Base-by-base conservation (phyloP, 345 rosid species). In the Streptanthus diversifolius region DNA sequence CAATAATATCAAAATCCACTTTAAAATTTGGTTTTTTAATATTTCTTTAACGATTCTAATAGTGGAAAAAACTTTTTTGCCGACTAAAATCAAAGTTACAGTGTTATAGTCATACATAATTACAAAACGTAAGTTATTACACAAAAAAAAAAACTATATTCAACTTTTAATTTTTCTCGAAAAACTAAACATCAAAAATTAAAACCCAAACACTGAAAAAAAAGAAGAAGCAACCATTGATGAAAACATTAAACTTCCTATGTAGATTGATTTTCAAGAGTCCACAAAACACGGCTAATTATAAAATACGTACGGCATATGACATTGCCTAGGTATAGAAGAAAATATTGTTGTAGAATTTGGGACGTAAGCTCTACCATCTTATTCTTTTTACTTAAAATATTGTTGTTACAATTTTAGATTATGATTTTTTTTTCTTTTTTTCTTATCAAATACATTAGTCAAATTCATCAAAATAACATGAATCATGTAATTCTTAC, bases 1-100 rank as follows among this genome's bases (percentile, higher is more conserved):
- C 53, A 70, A 21, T 70, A n/a, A 45, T 70, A 13, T 59, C 44
- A 33, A 35, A 47, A 47, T 70, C 66, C 59, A 58, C 18, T 58
- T 70, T 58, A 0, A 40, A 3, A 39, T 39, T 17, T 17, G 15
- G 9, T 15, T 18, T 8, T 36, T 10, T 47, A 7, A 45, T 45
- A 45, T 17, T 17, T 7, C 17, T 45, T 17, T 27, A 2, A 52
- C n/a, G n/a, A n/a, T n/a, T n/a, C n/a, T n/a, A n/a, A n/a, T n/a
- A n/a, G n/a, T n/a, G n/a, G n/a, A n/a, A n/a, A n/a, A n/a, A n/a
- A n/a, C n/a, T n/a, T n/a, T n/a, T n/a, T n/a, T n/a, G n/a, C n/a
- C n/a, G n/a, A n/a, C n/a, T n/a, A n/a, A n/a, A n/a, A n/a, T n/a
- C n/a, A n/a, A n/a, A n/a, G n/a, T n/a, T n/a, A n/a, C n/a, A n/a